phyloP scores from a whole-genome alignment of 805 yeast genomes.

The Candida fluviatilis region DNA sequence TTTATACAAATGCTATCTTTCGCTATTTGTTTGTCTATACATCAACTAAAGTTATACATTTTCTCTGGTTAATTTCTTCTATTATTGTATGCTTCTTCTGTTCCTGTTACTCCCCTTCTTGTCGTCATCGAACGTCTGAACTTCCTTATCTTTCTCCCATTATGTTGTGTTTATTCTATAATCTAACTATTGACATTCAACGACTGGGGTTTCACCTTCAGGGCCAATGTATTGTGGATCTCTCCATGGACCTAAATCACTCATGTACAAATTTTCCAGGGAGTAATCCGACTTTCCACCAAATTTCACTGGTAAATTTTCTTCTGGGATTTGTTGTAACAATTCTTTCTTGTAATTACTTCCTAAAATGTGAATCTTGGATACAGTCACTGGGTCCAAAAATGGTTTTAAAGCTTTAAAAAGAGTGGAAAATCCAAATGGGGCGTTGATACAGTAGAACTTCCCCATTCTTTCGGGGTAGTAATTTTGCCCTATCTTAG shows the following conservation, averaged over 20 bases:
- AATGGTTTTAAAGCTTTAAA: conserved; percentile 89
- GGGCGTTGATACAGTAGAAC: conserved; percentile 92
- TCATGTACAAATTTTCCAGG: conserved; percentile 77
- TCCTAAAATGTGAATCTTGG: conserved; percentile 87
- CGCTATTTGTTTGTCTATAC: no score
- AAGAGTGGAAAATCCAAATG: conserved; percentile 94
- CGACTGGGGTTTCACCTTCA: conserved; percentile 94
- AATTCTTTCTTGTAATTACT: conserved; percentile 74
- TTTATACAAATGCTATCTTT: no score
- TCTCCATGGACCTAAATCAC: conserved; percentile 98
- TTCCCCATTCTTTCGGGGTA: conserved; percentile 99
- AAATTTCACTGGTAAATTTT: conserved; percentile 84
- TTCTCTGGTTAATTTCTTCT: no score
- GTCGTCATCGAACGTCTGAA: no score
- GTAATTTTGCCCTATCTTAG: conserved; percentile 91
- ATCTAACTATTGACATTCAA: no score
- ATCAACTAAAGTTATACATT: no score
- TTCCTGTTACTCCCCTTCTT: no score
- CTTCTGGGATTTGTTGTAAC: conserved; percentile 87
- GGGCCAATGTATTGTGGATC: conserved; percentile 85
- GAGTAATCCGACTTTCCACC: conserved; percentile 76
- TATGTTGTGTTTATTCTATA: no score
- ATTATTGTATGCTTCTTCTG: no score
- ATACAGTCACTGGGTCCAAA: conserved; percentile 95
- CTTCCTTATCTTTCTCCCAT: no score